These are phyloP conservation scores for Stereocaulon alpinum DNA, from an alignment of 495 filamentous ascomycete genomes.

Conservation along the genomic window DNA sequence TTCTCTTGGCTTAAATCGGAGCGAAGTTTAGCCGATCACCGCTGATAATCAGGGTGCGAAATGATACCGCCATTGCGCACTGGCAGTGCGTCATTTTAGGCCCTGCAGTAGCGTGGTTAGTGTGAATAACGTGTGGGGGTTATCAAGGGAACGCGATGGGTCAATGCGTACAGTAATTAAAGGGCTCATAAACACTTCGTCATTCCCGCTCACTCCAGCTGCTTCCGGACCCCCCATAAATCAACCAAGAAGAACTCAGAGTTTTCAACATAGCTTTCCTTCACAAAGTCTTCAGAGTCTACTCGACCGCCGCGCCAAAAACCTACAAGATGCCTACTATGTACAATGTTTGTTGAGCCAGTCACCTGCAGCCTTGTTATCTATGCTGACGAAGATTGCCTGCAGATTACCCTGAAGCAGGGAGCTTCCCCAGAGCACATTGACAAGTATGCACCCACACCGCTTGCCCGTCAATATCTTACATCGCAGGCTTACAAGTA, in stretches of 20 bases:
- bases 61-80: neutral
- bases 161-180: constrained; percentile 3
- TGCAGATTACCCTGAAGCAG: constrained; percentile 69
- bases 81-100: constrained; percentile 8
- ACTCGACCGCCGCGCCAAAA: neutral
- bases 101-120: neutral
- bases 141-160: constrained; percentile 6
- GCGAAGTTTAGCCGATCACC: neutral
- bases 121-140: neutral
- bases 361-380: neutral
- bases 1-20: neutral
- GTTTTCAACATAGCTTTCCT: neutral
- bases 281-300: neutral
- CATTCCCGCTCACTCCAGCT: neutral
- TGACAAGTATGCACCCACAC: constrained; percentile 40
- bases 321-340: constrained; percentile 31
- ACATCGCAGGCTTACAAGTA: neutral
- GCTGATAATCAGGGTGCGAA: neutral
- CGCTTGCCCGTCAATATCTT: neutral
- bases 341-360: constrained; percentile 49
- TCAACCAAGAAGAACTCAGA: neutral
- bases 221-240: neutral
- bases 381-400: neutral
- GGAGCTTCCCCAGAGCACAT: constrained; percentile 50
- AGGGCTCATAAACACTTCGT: neutral